Evolutionary conservation across 495 filamentous ascomycete genomes (phyloP), one percentile per base, ranked within the genome.

Genomic region (Articulospora tetracladia): DNA sequence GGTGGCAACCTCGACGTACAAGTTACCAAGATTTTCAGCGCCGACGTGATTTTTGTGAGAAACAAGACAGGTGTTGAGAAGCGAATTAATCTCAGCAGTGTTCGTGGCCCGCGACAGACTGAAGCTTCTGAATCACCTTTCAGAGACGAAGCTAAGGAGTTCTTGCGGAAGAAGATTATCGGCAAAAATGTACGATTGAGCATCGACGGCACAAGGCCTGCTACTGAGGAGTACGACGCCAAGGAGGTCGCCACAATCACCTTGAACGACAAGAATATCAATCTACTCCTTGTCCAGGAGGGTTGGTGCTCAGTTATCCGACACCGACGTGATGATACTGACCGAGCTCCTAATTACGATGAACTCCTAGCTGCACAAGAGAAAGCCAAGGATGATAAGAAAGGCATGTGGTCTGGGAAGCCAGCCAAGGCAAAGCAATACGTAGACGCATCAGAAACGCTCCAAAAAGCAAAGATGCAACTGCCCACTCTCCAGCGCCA

Each of bases 381-480:
- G 65, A 81, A 82, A 20, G 93, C 94, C 17, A 86, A 88, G 65
- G 92, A 91, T 39, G 76, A 79, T 63, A 84, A 85, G 71, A 95
- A 93, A 74, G 95, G 95, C 54, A 95, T 99, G 84, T 97, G 93
- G 92, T 86, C 87, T 12, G 76, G 86, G 48, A 98, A 97, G 76
- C 74, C 89, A 6, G 85, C 93, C 52, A 88, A 91, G 69, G 76
- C 81, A 8, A 93, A 87, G 76, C 82, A 86, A 69, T 91, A 89
- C 67, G 82, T 86, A 36, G 95, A 98, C 72, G 92, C 91, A 73
- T 96, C 92, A 1, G 95, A 98, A 75, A 92, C 77, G 44, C 76
- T 93, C 0, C 93, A 97, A 71, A 97, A 97, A 73, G 95, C 95
- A 52, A 98, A 96, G 81, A 86, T 94, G 44, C 91, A 94, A 68